Percentiles rank a stretch among this genome's conserved stretches.
Evolutionary conservation across 176 grass and related monocot genomes (phyloP).

Genomic region (Panicum miliaceum): DNA sequence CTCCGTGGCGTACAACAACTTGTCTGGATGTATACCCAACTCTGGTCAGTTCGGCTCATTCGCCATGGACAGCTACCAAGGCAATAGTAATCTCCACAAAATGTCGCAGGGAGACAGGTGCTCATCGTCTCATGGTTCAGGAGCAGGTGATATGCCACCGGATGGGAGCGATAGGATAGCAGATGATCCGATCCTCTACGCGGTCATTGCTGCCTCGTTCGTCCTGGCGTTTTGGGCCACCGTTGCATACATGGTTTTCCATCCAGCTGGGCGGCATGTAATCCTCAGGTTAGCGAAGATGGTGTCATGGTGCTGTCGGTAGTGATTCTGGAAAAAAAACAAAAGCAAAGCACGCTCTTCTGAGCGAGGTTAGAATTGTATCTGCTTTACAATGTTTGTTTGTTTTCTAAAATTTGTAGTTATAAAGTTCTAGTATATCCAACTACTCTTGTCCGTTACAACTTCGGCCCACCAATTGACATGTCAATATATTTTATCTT

Average conservation of each 20-base stretch:
- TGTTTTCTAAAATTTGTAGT: too few species aligned
- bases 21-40: conserved; percentile 27
- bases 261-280: not conserved
- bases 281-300: not conserved
- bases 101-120: not conserved
- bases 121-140: not conserved
- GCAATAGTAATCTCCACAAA: not conserved
- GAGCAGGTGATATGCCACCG: not conserved
- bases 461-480: too few species aligned
- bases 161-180: too few species aligned
- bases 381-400: too few species aligned
- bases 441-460: too few species aligned
- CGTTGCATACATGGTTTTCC: not conserved
- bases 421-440: too few species aligned
- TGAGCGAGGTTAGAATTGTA: not conserved
- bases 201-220: conserved; percentile 3
- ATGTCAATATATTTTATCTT: too few species aligned
- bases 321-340: not conserved
- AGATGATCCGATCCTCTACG: not conserved
- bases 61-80: not conserved
- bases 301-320: not conserved
- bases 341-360: not conserved
- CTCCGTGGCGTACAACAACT: conserved; percentile 4
- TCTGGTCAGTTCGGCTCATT: conserved; percentile 1
- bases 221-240: not conserved